Conservation (phyloP, 2,329 filamentous ascomycete species). For the Biscogniauxia mediterranea region DNA sequence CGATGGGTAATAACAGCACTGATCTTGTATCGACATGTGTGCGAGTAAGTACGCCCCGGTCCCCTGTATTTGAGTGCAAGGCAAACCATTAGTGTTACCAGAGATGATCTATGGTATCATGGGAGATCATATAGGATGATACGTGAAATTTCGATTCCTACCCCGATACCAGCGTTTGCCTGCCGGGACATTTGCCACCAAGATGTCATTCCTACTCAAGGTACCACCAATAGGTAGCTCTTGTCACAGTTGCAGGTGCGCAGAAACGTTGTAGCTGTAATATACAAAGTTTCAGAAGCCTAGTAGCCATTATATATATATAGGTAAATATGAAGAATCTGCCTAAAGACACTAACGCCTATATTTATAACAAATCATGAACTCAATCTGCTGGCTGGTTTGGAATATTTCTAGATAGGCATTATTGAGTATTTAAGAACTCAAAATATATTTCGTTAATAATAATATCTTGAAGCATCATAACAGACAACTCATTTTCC, state of each 20-base stretch:
- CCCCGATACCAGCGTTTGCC: background rate
- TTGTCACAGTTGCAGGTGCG: background rate
- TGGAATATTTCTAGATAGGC: too few relatives aligned
- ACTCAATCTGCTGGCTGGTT: background rate
- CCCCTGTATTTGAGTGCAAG: background rate
- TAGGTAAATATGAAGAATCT: background rate
- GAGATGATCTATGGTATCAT: background rate
- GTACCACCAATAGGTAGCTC: background rate
- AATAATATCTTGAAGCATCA: background rate
- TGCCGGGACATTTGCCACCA: background rate
- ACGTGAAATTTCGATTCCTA: background rate
- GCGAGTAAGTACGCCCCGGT: background rate
- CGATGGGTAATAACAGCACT: background rate
- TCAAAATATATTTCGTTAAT: background rate
- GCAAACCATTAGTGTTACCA: background rate
- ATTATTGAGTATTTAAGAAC: background rate
- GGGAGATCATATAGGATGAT: background rate
- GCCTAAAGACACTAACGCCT: background rate
- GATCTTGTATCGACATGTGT: background rate
- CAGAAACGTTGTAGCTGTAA: background rate
- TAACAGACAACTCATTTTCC: background rate
- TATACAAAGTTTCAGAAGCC: background rate
- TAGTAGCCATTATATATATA: background rate
- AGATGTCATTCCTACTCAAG: background rate
- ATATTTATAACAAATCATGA: background rate